A percentile compares a stretch with the other conserved stretches of the same genome.
phyloP scores from a whole-genome alignment of 108 stramenopile species.

The Stephanodiscus minutulus region DNA sequence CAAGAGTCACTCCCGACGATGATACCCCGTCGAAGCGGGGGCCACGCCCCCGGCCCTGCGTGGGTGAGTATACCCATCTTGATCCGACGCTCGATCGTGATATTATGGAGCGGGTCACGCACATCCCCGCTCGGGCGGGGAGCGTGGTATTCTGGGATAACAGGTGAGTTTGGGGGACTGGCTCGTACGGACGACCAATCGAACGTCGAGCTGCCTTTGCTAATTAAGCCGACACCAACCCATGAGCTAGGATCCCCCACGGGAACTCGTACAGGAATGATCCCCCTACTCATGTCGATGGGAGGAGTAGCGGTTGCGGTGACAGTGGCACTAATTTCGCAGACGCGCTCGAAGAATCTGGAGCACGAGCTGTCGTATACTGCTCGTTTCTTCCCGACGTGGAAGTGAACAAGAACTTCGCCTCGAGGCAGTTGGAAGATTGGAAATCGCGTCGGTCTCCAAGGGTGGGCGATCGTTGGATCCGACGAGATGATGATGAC shows the following conservation, averaged over 20 bases:
- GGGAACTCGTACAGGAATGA: conserved; percentile 83
- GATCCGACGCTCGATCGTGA: conserved; percentile 80
- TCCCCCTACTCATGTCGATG: conserved; percentile 7
- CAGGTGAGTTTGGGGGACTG: no score
- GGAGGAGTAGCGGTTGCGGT: background rate
- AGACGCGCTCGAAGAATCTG: conserved; percentile 10
- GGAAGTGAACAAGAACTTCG: conserved; percentile 72
- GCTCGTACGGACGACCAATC: background rate
- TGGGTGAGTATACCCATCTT: conserved; percentile 92
- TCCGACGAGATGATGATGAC: conserved; percentile 28
- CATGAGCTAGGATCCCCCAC: conserved; percentile 75
- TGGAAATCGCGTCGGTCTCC: conserved; percentile 41
- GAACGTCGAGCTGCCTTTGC: background rate
- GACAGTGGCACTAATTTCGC: background rate
- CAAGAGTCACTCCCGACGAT: background rate
- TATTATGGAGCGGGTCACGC: conserved; percentile 68
- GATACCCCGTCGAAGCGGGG: background rate
- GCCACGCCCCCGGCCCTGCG: conserved; percentile 55
- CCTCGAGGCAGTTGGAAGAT: conserved; percentile 66
- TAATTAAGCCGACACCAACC: background rate
- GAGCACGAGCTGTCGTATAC: conserved; percentile 83
- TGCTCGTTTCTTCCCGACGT: conserved; percentile 88
- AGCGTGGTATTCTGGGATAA: conserved; percentile 79
- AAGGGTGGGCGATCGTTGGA: conserved; percentile 50
- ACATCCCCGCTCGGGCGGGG: conserved; percentile 84